Evolutionary conservation across 208 protist genomes (phyloP).

Genomic region (Kentomonas sorsogonicus): DNA sequence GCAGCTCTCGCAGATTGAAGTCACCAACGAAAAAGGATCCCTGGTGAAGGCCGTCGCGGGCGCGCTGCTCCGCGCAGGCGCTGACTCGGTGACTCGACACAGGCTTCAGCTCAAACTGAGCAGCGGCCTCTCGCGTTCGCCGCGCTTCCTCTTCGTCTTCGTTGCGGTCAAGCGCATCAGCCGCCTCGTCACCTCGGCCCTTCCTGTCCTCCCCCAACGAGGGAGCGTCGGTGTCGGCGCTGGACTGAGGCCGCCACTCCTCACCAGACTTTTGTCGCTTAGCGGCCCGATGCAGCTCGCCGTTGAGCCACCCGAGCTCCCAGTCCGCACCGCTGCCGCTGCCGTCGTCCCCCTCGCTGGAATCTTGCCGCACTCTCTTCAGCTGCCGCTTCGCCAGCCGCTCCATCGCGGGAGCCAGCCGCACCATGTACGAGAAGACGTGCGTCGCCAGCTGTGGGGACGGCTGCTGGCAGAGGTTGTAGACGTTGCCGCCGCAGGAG

Average conservation of each 20-base stretch:
- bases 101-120: constrained; percentile 32
- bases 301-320: constrained; percentile 86
- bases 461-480: no score
- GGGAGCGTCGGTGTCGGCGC: constrained; percentile 19
- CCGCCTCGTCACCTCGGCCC: not conserved
- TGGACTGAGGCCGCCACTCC: no score
- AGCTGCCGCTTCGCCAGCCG: no score
- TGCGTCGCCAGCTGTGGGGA: constrained; percentile 80
- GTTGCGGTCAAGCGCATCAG: constrained; percentile 6
- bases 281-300: constrained; percentile 32
- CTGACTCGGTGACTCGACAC: constrained; percentile 38
- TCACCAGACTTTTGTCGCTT: no score
- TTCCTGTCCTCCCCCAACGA: constrained; percentile 35
- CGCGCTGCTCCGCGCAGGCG: constrained; percentile 51
- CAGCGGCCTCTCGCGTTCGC: constrained; percentile 22
- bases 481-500: constrained; percentile 73
- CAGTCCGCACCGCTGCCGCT: constrained; percentile 61
- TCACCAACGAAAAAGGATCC: constrained; percentile 85
- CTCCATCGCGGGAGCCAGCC: constrained; percentile 53
- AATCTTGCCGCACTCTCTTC: constrained; percentile 28
- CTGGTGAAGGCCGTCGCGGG: constrained; percentile 40
- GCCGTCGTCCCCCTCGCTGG: constrained; percentile 40
- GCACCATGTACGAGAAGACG: constrained; percentile 76
- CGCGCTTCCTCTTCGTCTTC: constrained; percentile 26
- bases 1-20: constrained; percentile 53